Percentiles rank a stretch among this genome's conserved stretches.
Conservation (phyloP, 1,284 basidiomycete species). For the Filobasidium uniguttulatum region DNA sequence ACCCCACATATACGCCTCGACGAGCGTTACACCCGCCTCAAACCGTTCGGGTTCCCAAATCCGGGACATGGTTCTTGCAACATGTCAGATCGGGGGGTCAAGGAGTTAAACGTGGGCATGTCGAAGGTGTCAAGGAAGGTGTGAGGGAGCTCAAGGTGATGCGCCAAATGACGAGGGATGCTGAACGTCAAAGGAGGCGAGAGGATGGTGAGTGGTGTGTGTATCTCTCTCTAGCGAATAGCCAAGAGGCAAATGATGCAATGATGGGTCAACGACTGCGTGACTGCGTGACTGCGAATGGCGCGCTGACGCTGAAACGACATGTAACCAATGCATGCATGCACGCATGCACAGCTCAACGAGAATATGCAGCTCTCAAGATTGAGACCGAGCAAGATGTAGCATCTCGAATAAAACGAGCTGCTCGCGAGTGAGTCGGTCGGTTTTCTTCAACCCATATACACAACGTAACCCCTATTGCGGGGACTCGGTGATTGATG, state of each 20-base stretch:
- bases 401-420: not conserved
- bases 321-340: no score
- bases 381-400: constrained; percentile 11
- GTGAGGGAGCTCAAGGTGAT: constrained; percentile 2
- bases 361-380: constrained; percentile 12
- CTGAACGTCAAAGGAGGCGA: constrained; percentile 7
- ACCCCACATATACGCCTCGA: not conserved
- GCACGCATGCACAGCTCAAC: constrained; percentile 3
- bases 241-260: not conserved
- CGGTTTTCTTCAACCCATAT: no score
- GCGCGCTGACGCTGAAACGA: no score
- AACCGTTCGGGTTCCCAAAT: not conserved
- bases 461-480: no score
- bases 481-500: no score
- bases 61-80: not conserved
- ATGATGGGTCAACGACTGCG: no score
- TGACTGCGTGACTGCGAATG: no score
- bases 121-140: not conserved
- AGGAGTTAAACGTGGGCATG: not conserved
- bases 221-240: not conserved
- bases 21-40: not conserved
- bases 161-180: constrained; percentile 3
- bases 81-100: not conserved
- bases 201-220: constrained; percentile 7
- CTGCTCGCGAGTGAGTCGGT: no score